A percentile compares a stretch with the other conserved stretches of the same genome.
These are phyloP conservation scores for Russula griseocarnosa DNA, from an alignment of 768 basidiomycete species.

Conservation along the genomic window DNA sequence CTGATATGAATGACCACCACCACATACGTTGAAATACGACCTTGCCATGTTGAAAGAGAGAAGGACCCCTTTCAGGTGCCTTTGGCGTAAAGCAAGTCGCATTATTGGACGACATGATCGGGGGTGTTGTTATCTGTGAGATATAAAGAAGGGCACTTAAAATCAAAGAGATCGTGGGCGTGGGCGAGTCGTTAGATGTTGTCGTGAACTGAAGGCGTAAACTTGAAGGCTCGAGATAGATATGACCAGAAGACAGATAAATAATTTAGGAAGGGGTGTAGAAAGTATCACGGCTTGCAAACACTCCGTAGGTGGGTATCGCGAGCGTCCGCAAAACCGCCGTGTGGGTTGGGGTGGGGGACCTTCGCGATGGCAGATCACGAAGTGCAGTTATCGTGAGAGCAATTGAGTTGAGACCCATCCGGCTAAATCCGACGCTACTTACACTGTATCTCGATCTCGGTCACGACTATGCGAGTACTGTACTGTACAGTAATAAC, in stretches of 20 bases:
- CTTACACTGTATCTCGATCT: too few species aligned
- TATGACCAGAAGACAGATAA: not conserved
- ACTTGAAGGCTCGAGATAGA: too few species aligned
- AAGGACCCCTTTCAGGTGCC: constrained; percentile 45
- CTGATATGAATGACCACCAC: not conserved
- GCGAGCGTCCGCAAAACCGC: not conserved
- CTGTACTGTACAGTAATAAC: too few species aligned
- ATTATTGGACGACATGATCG: constrained; percentile 26
- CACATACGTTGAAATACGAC: constrained; percentile 55
- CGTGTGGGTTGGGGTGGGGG: not conserved
- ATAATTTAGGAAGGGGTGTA: not conserved
- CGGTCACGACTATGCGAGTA: too few species aligned
- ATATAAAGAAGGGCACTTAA: too few species aligned
- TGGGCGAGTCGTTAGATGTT: constrained; percentile 1
- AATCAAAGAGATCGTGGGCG: constrained; percentile 15
- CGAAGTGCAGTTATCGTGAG: not conserved
- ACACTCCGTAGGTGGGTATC: constrained; percentile 2
- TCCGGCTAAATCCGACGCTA: not conserved
- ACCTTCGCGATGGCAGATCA: not conserved
- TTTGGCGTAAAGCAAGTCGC: constrained; percentile 40
- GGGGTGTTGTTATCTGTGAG: not conserved
- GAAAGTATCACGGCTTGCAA: not conserved
- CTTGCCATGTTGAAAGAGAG: constrained; percentile 59
- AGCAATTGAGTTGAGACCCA: not conserved
- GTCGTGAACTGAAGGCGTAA: not conserved